Evolutionary conservation across 495 filamentous ascomycete species (phyloP), one percentile per base, ranked within the genome.

Genomic region (Xylaria grammica): DNA sequence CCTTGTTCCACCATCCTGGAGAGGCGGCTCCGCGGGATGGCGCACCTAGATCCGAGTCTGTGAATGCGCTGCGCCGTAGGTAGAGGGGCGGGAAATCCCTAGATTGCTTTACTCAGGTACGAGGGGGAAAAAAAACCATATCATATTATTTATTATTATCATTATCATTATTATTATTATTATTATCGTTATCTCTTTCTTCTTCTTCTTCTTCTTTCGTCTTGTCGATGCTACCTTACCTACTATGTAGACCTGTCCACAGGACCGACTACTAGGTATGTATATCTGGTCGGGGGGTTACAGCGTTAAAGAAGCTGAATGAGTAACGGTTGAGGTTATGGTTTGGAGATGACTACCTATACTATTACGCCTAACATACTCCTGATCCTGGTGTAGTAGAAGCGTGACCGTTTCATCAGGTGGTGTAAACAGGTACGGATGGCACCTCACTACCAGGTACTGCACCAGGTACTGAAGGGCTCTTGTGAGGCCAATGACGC

Each of bases 361-460:
- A 9, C 9, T 30, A 4, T 4, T 46, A 63, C 40, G 5, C 13
- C n/a, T 46, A 7, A 36, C 40, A 36, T 22, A 4, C 19, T 27
- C 40, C 10, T 36, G 7, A 29, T 17, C 46, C 4, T 50, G 51
- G 36, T 42, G 5, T 51, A 38, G 24, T 45, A 44, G 13, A 46
- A 46, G 26, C 17, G 44, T 54, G 36, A 11, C 29, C 24, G 24
- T 32, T 32, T 30, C 29, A 63, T 15, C n/a, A 44, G 44, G 44
- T n/a, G 53, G 40, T 38, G 42, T 40, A 55, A 44, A 58, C 53
- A 56, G 44, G 62, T 55, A 55, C 52, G 11, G 30, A 63, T 63
- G 42, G 51, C 61, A 63, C 61, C 52, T 48, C 32, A 57, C 19
- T 48, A 57, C 61, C 61, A 26, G 61, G 51, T 63, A 36, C 19